A percentile compares a stretch with the other conserved stretches of the same genome.
Evolutionary conservation across 2,329 filamentous ascomycete genomes (phyloP).

Genomic region (Pseudopyricularia cyperi): DNA sequence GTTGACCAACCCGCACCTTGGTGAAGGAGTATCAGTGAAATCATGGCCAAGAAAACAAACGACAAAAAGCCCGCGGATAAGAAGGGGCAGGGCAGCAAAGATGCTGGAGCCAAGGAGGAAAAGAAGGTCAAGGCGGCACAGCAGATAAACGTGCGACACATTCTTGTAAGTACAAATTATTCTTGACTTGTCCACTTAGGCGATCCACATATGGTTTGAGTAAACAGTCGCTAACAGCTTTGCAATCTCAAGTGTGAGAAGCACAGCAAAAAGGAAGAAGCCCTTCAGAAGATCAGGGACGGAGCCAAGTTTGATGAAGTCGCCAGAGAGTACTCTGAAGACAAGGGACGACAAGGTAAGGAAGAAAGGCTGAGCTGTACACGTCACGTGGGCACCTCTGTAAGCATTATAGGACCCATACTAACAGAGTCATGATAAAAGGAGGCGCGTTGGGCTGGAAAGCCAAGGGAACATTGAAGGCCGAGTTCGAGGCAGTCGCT

Average conservation of each 20-base stretch:
- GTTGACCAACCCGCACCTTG: background rate
- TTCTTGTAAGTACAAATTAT: conserved; percentile 31
- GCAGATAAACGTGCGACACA: conserved; percentile 60
- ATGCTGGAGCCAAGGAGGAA: conserved; percentile 3
- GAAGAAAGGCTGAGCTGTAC: conserved; percentile 4
- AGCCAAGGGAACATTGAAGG: conserved; percentile 50
- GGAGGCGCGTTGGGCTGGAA: conserved; percentile 59
- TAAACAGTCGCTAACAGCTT: background rate
- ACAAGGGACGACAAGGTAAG: conserved; percentile 56
- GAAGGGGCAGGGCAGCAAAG: conserved; percentile 5
- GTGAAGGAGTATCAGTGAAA: background rate
- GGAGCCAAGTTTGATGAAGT: conserved; percentile 65
- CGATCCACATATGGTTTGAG: background rate
- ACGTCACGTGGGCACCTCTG: background rate
- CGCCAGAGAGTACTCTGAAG: conserved; percentile 59
- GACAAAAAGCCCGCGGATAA: conserved; percentile 8
- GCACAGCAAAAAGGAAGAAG: conserved; percentile 65
- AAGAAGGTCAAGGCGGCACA: conserved; percentile 11
- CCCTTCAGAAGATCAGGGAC: conserved; percentile 51
- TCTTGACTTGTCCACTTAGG: background rate
- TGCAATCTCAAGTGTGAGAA: conserved; percentile 50
- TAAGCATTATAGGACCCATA: conserved; percentile 3
- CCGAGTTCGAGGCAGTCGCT: conserved; percentile 60
- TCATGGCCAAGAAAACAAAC: conserved; percentile 11
- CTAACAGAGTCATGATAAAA: conserved; percentile 27